These are phyloP conservation scores for Trichoderma endophyticum DNA, from an alignment of 2,329 filamentous ascomycete genomes.

Conservation along the genomic window DNA sequence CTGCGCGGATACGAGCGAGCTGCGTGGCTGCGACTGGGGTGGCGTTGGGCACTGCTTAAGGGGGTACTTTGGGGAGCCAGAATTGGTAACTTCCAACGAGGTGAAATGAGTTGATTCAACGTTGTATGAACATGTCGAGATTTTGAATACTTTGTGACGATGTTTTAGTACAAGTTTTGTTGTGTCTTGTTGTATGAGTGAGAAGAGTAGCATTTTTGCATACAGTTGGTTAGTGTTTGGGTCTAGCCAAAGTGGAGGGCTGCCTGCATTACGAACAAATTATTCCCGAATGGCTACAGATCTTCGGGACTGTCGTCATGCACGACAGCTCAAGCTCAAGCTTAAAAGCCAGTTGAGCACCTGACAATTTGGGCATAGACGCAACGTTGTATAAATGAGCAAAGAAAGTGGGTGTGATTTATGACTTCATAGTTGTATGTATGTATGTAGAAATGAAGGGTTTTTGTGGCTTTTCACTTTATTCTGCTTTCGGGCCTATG, in stretches of 20 bases:
- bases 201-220: not conserved
- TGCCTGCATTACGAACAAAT: not conserved
- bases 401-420: not conserved
- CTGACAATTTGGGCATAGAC: not conserved
- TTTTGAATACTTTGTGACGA: not conserved
- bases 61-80: not conserved
- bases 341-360: not conserved
- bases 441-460: not conserved
- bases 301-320: constrained; percentile 8
- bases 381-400: not conserved
- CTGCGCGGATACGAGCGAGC: not conserved
- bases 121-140: not conserved
- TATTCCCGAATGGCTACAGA: constrained; percentile 8
- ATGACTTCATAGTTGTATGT: constrained; percentile 7
- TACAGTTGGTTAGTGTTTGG: not conserved
- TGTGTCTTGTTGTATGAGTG: not conserved
- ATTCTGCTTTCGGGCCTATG: not conserved
- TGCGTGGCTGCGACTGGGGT: not conserved
- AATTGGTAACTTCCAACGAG: not conserved
- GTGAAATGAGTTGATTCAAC: not conserved
- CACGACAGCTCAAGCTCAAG: not conserved
- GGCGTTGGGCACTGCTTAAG: not conserved
- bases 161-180: not conserved
- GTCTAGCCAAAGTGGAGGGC: not conserved
- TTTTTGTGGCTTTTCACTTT: not conserved